Conservation (phyloP, 257 asterid genomes). For the Solanum arcanum region DNA sequence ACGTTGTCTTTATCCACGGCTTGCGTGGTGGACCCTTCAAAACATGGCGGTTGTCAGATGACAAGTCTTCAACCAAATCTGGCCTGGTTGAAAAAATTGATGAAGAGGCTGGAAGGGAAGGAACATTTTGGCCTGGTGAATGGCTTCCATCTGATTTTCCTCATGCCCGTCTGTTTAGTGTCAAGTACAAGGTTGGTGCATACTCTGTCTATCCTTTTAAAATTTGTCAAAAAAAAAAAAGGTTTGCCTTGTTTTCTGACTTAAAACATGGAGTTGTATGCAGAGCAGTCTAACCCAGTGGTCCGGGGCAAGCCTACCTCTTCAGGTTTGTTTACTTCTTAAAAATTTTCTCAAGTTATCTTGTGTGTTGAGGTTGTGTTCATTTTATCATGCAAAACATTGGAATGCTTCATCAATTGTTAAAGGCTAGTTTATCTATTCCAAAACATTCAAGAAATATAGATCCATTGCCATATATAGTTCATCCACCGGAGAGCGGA, state of each 20-base stretch:
- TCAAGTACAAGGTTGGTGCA: slow-evolving; percentile 73
- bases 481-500: background rate
- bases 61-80: slow-evolving; percentile 94
- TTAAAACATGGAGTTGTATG: slow-evolving; percentile 9
- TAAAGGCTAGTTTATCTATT: background rate
- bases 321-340: slow-evolving; percentile 54
- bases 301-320: slow-evolving; percentile 99
- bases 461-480: background rate
- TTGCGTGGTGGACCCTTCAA: slow-evolving; percentile 99
- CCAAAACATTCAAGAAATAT: background rate
- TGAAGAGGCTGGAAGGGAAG: slow-evolving; percentile 94
- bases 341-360: background rate
- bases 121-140: slow-evolving; percentile 99
- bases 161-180: slow-evolving; percentile 85
- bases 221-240: background rate
- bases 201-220: background rate
- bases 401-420: background rate
- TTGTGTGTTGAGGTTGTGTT: background rate
- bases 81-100: slow-evolving; percentile 99
- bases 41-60: slow-evolving; percentile 96
- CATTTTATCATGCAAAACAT: background rate
- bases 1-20: slow-evolving; percentile 91
- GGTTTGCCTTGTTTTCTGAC: background rate
- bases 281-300: slow-evolving; percentile 98
- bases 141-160: slow-evolving; percentile 97